Base-by-base conservation (phyloP, 768 basidiomycete species). In the Termitomyces eurrhizus region DNA sequence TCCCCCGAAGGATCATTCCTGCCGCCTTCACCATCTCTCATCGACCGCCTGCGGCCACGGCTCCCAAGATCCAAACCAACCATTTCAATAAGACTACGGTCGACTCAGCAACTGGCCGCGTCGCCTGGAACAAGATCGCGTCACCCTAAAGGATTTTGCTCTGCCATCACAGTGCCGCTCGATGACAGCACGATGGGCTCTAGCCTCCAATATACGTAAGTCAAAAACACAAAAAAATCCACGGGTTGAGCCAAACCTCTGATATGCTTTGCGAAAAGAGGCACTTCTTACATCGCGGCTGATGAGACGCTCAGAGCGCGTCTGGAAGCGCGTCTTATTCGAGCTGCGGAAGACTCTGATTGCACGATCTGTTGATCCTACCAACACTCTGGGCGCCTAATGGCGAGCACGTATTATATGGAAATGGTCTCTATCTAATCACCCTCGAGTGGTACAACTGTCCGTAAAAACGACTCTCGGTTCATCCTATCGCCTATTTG, bases 121-220 rank as follows among this genome's bases (percentile, higher is more conserved):
- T 58, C 69, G 18, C 59, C 69, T 39, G 36, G 46, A 7, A 36
- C 42, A 4, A 35, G 39, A 37, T 52, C 13, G 36, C 49, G 53
- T 36, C 62, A 37, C 36, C 46, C 55, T 7, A 32, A 16, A 44
- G 54, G 18, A 2, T 55, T 8, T 13, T 39, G 59, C 45, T 48
- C 67, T 36, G 68, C 68, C 12, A 75, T 86, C 42, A 64, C 75
- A 4, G 75, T 77, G 1, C 68, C 76, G 0, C 70, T 85, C 24
- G 76, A 78, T 51, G 77, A 74, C 41, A 80, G 64, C 63, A 62
- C 65, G 53, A 69, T 69, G 70, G 84, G 76, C 3, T 67, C 74
- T 0, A 80, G 81, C 58, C 65, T 87, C 7, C 78, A 82, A 56
- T 84, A 83, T 57, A 76, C 78, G 85, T 87, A 58, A 69, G 85